These are phyloP conservation scores for Lasiodiplodia sp. DNA, from an alignment of 2,329 filamentous ascomycete species.

Conservation along the genomic window DNA sequence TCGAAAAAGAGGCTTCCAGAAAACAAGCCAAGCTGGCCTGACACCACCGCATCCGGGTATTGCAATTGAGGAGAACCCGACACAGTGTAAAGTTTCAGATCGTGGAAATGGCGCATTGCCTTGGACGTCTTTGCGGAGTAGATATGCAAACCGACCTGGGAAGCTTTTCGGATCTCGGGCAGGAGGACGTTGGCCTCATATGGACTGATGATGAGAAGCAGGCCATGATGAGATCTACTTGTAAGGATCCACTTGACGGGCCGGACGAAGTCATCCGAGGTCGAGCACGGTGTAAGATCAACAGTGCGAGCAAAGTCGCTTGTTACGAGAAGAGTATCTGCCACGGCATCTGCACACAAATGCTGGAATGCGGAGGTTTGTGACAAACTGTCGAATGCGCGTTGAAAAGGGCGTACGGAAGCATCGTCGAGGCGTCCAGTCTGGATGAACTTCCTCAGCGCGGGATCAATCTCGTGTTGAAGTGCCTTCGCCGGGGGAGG, in stretches of 20 bases:
- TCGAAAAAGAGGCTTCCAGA: conserved; percentile 16
- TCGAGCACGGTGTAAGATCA: conserved; percentile 13
- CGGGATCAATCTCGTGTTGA: background rate
- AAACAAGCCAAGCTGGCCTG: conserved; percentile 3
- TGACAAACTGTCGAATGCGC: background rate
- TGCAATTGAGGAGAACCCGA: background rate
- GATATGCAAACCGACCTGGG: conserved; percentile 55
- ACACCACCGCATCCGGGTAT: background rate
- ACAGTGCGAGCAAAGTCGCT: conserved; percentile 61
- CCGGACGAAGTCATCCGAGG: conserved; percentile 37
- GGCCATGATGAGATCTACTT: conserved; percentile 17
- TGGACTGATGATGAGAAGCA: conserved; percentile 65
- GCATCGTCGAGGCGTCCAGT: background rate
- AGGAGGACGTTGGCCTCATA: conserved; percentile 65
- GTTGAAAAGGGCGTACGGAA: background rate
- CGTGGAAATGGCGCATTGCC: background rate
- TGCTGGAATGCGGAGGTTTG: conserved; percentile 1
- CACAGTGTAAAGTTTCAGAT: background rate
- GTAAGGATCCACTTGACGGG: conserved; percentile 64
- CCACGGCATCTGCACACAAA: conserved; percentile 36
- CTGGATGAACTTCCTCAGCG: background rate
- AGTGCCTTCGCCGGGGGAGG: conserved; percentile 48
- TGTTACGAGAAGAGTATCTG: conserved; percentile 55
- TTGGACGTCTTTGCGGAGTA: conserved; percentile 48
- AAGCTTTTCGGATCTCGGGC: conserved; percentile 44